Percentiles rank a stretch among this genome's conserved stretches.
phyloP scores from a whole-genome alignment of 305 asterid genomes.

The Fraxinus greggii region DNA sequence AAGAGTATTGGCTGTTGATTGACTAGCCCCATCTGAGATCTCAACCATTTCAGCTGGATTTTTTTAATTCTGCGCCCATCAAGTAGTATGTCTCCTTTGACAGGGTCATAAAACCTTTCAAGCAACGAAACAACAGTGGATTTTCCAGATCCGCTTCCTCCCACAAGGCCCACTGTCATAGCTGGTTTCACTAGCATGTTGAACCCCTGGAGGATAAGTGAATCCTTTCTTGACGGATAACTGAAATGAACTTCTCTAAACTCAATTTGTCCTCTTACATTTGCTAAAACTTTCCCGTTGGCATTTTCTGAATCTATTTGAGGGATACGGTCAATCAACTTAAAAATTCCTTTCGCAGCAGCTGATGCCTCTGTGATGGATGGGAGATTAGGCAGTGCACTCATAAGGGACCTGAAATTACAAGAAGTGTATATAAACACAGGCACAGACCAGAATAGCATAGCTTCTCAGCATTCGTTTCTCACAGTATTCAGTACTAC shows the following conservation, averaged over 20 bases:
- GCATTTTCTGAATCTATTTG: constrained; percentile 45
- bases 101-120: constrained; percentile 71
- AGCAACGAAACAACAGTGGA: constrained; percentile 64
- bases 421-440: background rate
- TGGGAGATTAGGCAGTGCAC: constrained; percentile 64
- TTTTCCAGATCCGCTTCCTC: constrained; percentile 72
- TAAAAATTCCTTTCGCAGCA: constrained; percentile 49
- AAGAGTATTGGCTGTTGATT: constrained; percentile 80
- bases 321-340: constrained; percentile 49
- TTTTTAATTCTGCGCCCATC: constrained; percentile 56
- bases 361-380: constrained; percentile 53
- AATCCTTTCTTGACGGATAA: constrained; percentile 62
- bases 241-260: constrained; percentile 60
- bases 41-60: constrained; percentile 65
- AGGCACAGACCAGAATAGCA: background rate
- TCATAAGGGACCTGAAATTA: constrained; percentile 58
- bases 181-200: too few species aligned
- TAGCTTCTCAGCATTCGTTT: background rate
- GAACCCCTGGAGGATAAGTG: constrained; percentile 46
- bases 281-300: constrained; percentile 42
- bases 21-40: constrained; percentile 75
- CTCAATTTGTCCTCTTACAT: constrained; percentile 36
- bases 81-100: constrained; percentile 56
- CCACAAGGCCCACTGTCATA: background rate
- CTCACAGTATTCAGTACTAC: background rate